Evolutionary conservation across 176 grass and related monocot species (phyloP), one percentile per base, ranked within the genome.

Genomic region (Juncus inflexus): DNA sequence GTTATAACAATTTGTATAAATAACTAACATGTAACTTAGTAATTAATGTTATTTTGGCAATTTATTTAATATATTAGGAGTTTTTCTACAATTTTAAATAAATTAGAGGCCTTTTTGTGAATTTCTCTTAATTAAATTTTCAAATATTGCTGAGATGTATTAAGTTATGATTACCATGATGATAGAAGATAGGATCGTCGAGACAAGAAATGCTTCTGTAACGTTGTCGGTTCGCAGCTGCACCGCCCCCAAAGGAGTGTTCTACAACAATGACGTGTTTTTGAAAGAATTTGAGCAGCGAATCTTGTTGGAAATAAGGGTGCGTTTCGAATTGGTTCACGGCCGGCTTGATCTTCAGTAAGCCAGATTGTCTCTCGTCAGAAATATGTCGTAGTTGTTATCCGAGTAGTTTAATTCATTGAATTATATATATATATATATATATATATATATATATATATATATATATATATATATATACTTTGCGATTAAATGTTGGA

Each of bases 351-450:
- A 94, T 94, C 70, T 94, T 94, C 2, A 58, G 7, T 94, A 89
- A 0, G 89, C 84, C 59, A 92, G 66, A 7, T 71, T 74, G 55
- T 92, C 89, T 60, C 89, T 82, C 7, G 89, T 94, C 37, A 88
- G 85, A 77, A 87, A 94, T 12, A 94, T 88, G 63, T 94, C 89
- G n/a, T 94, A 94, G 62, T 94, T 94, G 85, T 84, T 94, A 76
- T 81, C n/a, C n/a, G n/a, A n/a, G n/a, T n/a, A n/a, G n/a, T n/a
- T n/a, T n/a, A n/a, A n/a, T n/a, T n/a, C n/a, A n/a, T n/a, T n/a
- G n/a, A n/a, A n/a, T n/a, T n/a, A n/a, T n/a, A n/a, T n/a, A n/a
- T n/a, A n/a, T n/a, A n/a, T n/a, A n/a, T n/a, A n/a, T n/a, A n/a
- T n/a, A n/a, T n/a, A n/a, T n/a, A n/a, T n/a, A n/a, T n/a, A n/a